These are phyloP conservation scores for Hibiscus mutabilis DNA, from an alignment of 345 rosid species.

Conservation along the genomic window DNA sequence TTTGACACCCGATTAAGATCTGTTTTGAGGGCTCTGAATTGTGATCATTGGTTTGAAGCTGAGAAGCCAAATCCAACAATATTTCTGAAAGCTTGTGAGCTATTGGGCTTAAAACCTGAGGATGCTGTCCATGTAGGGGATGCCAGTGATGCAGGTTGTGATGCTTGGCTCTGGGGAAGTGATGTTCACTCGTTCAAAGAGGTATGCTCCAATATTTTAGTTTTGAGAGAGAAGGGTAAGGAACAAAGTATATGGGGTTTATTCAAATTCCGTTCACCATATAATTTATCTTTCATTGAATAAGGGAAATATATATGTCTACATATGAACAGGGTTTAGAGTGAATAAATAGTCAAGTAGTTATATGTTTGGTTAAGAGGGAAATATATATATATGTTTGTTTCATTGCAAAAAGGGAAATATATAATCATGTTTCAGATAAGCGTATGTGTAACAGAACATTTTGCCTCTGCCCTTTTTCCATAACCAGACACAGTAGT, in stretches of 20 bases:
- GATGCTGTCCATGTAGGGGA: slow-evolving; percentile 96
- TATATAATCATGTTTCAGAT: not conserved
- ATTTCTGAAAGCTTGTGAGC: slow-evolving; percentile 87
- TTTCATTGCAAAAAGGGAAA: too few species aligned
- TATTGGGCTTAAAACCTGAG: slow-evolving; percentile 78
- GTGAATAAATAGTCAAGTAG: not conserved
- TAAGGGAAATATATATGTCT: not conserved
- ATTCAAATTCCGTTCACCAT: not conserved
- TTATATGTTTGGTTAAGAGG: too few species aligned
- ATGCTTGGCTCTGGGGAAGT: slow-evolving; percentile 99
- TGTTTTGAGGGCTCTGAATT: slow-evolving; percentile 62
- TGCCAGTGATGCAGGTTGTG: slow-evolving; percentile 98
- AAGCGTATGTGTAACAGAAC: not conserved
- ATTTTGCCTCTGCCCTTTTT: not conserved
- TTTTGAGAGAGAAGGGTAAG: not conserved
- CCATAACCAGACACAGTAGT: not conserved
- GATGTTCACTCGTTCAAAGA: slow-evolving; percentile 84
- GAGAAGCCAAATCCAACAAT: slow-evolving; percentile 97
- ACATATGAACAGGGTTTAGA: not conserved
- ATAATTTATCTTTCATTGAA: not conserved
- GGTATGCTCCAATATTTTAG: slow-evolving; percentile 31
- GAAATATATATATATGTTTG: too few species aligned
- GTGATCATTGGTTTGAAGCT: slow-evolving; percentile 96
- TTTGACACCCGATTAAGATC: slow-evolving; percentile 92
- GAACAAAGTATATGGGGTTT: not conserved